Evolutionary conservation across 352 stramenopile species (phyloP).

Genomic region (Phytophthora quininea): DNA sequence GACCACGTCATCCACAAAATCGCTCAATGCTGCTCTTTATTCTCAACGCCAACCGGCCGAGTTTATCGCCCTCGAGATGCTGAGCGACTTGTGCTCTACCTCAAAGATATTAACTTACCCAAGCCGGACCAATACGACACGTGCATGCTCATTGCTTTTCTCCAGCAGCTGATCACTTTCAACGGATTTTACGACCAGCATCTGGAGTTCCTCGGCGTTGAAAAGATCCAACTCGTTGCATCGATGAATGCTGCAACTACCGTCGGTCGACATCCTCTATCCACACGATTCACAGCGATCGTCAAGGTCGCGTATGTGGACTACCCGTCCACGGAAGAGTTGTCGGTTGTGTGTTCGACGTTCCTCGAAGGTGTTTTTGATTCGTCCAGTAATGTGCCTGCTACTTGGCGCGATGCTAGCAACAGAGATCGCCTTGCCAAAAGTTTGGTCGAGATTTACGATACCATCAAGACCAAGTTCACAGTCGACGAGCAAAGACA

Average conservation of each 20-base stretch:
- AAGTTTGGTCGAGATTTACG: slow-evolving; percentile 93
- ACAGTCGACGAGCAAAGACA: slow-evolving; percentile 94
- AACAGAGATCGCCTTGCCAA: slow-evolving; percentile 86
- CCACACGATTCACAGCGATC: slow-evolving; percentile 93
- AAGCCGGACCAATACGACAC: slow-evolving; percentile 96
- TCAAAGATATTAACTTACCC: slow-evolving; percentile 97
- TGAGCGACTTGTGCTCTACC: slow-evolving; percentile 93
- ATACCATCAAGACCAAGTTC: slow-evolving; percentile 90
- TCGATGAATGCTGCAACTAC: slow-evolving; percentile 95
- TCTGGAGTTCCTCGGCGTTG: slow-evolving; percentile 94
- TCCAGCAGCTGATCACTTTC: slow-evolving; percentile 96
- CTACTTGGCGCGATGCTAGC: slow-evolving; percentile 54
- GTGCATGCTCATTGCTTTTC: slow-evolving; percentile 96
- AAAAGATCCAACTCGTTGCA: slow-evolving; percentile 94
- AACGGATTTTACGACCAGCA: slow-evolving; percentile 96
- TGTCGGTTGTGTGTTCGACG: slow-evolving; percentile 89
- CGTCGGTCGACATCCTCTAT: slow-evolving; percentile 91
- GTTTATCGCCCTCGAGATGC: slow-evolving; percentile 94
- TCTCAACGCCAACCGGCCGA: slow-evolving; percentile 89
- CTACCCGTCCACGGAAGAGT: slow-evolving; percentile 91
- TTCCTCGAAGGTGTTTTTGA: slow-evolving; percentile 87
- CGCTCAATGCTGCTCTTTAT: slow-evolving; percentile 92
- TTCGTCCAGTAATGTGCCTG: slow-evolving; percentile 37
- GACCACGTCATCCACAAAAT: slow-evolving; percentile 96
- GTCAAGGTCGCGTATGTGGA: slow-evolving; percentile 94